Evolutionary conservation across 1,284 basidiomycete genomes (phyloP).

Genomic region (Termitomyces sp.): DNA sequence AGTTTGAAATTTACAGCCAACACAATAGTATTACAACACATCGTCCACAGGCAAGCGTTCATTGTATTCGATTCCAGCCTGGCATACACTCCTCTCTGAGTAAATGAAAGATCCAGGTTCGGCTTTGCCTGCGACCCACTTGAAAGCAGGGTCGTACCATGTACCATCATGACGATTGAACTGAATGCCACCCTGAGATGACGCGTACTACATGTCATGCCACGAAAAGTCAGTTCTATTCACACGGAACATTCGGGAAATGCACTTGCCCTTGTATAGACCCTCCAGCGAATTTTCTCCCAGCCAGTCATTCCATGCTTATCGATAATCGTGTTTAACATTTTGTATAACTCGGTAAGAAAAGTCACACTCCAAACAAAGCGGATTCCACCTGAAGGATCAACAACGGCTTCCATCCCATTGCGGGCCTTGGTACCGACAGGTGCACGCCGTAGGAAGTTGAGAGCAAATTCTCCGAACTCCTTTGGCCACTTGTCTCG

Average conservation of each 20-base stretch:
- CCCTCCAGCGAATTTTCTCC: background rate
- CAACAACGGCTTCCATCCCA: background rate
- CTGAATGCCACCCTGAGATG: background rate
- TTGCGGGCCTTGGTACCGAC: background rate
- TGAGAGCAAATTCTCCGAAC: background rate
- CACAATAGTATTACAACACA: background rate
- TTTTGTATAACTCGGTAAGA: background rate
- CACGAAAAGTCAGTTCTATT: background rate
- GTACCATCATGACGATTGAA: background rate
- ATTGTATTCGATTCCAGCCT: background rate
- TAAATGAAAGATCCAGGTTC: conserved; percentile 1
- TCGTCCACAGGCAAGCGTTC: background rate
- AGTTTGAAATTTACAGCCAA: background rate
- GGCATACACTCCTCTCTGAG: conserved; percentile 1
- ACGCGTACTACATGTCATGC: background rate
- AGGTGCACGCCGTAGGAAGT: background rate
- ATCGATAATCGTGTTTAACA: background rate
- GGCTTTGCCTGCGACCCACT: conserved; percentile 1
- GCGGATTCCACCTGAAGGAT: background rate
- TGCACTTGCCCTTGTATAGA: background rate
- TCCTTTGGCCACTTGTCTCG: background rate
- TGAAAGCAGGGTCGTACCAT: background rate
- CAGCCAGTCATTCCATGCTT: background rate
- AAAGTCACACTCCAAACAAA: background rate
- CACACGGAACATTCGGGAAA: background rate